Conservation (phyloP, 2,329 filamentous ascomycete species). For the Xylaria sp. region DNA sequence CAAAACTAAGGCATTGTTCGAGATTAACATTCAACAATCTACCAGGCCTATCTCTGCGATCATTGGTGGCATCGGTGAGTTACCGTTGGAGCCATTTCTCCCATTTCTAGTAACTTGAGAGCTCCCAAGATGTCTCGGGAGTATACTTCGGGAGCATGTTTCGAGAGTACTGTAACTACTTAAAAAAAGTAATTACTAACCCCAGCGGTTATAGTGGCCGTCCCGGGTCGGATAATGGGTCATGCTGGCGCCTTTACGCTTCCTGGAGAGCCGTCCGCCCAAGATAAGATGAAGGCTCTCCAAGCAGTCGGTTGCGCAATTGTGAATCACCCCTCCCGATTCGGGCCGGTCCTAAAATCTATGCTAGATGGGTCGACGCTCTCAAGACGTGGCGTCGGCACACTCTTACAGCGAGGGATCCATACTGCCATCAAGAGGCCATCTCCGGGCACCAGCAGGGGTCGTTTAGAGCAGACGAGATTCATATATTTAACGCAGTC, state of each 20-base stretch:
- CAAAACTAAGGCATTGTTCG: background rate
- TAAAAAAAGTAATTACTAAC: no score
- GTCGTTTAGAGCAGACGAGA: conserved; percentile 55
- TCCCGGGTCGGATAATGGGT: conserved; percentile 76
- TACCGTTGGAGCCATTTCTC: no score
- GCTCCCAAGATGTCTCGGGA: no score
- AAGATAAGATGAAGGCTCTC: conserved; percentile 75
- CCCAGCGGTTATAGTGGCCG: conserved; percentile 53
- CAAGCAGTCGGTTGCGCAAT: conserved; percentile 73
- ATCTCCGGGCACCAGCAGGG: background rate
- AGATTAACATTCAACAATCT: conserved; percentile 16
- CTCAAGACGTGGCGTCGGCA: conserved; percentile 19
- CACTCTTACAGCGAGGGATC: conserved; percentile 56
- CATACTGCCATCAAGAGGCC: conserved; percentile 59
- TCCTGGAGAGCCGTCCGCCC: conserved; percentile 71
- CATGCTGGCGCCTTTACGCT: conserved; percentile 80
- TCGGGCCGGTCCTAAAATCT: conserved; percentile 74
- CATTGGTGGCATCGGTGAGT: conserved; percentile 68
- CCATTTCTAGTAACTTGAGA: no score
- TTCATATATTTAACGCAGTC: conserved; percentile 65
- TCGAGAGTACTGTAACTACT: no score
- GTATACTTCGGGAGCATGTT: no score
- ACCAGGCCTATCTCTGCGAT: conserved; percentile 76
- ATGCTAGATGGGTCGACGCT: conserved; percentile 59
- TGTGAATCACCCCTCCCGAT: conserved; percentile 80